These are phyloP conservation scores for Arachis hypogaea DNA, from an alignment of 306 rosid species.

Conservation along the genomic window DNA sequence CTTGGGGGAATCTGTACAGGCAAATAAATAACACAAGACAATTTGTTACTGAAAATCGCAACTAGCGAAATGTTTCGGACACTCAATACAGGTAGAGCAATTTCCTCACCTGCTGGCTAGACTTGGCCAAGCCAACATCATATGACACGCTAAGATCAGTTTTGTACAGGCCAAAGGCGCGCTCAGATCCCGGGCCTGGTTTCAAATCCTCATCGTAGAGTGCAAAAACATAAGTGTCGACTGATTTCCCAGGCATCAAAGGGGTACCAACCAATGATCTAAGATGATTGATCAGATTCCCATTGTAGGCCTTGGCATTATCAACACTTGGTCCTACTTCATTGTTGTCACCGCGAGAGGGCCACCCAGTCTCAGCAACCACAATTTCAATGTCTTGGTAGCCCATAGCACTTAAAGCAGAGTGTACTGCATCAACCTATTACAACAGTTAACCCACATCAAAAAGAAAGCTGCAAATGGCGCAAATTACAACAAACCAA, in stretches of 20 bases:
- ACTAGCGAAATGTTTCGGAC: no score
- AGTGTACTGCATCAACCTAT: constrained; percentile 87
- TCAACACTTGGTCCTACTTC: constrained; percentile 74
- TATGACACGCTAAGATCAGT: constrained; percentile 67
- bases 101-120: constrained; percentile 62
- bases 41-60: background rate
- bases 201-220: constrained; percentile 82
- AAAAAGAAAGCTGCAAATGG: background rate
- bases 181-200: constrained; percentile 75
- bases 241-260: constrained; percentile 86
- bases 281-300: constrained; percentile 83
- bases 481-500: background rate
- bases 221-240: constrained; percentile 77
- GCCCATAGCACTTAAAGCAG: constrained; percentile 67
- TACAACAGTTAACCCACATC: constrained; percentile 23
- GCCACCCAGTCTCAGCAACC: constrained; percentile 98
- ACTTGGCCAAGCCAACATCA: constrained; percentile 76
- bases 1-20: constrained; percentile 49
- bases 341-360: constrained; percentile 72
- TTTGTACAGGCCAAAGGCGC: constrained; percentile 75
- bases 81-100: background rate
- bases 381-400: constrained; percentile 68
- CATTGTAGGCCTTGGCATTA: constrained; percentile 89
- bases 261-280: constrained; percentile 91
- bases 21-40: constrained; percentile 10